Base-by-base conservation (phyloP, 345 rosid genomes). In the Citrus trifoliata region DNA sequence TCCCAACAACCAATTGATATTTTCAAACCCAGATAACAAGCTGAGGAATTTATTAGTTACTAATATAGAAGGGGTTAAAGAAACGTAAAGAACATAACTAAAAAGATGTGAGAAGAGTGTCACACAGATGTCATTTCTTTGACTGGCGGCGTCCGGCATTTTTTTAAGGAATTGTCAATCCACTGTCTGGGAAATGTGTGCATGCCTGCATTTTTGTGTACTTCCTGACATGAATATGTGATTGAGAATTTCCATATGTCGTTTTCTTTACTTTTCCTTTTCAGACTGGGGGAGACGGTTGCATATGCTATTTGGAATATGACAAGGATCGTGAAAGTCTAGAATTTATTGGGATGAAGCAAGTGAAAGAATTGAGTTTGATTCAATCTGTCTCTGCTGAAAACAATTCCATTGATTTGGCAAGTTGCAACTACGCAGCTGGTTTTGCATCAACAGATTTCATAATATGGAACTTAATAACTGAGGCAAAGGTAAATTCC, bases 241-340 rank as follows among this genome's bases (percentile, higher is more conserved):
- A 74, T 74, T 32, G 68, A 73, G 63, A 71, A 70, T 63, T 67
- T 73, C 22, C 24, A 33, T 42, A 19, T 81, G 22, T 80, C 71
- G 13, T 61, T 82, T 76, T 28, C 40, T 66, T 42, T 25, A 66
- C 79, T 3, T 59, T 82, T 73, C 71, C 79, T 78, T 73, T 82
- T 83, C 87, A 96, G 99, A 90, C 92, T 72, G 98, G 99, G 83
- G 98, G 89, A 80, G 99, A 96, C 85, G 99, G 99, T 66, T 96
- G 99, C 89, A 86, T 96, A 82, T 96, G 99, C 90, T 87, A 86
- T 81, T 87, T 93, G 53, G 94, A 91, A 70, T 91, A 88, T 86
- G 93, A 88, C 76, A 87, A 75, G 81, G 88, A 81, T 82, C 87
- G 37, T 77, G 85, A 86, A 80, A 80, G 77, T 76, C 80, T 93